These are phyloP conservation scores for Candida wancherniae DNA, from an alignment of 805 yeast species.

Conservation along the genomic window DNA sequence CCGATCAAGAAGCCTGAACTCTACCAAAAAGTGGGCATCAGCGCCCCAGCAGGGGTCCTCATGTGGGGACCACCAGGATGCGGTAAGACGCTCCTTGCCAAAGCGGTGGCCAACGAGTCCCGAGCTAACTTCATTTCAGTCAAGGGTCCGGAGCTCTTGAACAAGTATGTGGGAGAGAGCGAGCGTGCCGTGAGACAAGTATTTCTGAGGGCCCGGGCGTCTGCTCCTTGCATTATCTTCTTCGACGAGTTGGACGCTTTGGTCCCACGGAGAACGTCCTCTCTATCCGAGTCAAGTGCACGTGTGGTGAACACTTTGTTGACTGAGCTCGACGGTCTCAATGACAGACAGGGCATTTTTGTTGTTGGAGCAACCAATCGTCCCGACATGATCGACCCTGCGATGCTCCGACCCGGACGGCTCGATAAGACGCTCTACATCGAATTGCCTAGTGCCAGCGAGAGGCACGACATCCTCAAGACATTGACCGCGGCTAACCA, in stretches of 20 bases:
- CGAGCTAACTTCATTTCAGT: conserved; percentile 94
- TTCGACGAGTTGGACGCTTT: conserved; percentile 95
- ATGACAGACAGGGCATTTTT: conserved; percentile 87
- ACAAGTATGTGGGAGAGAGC: conserved; percentile 94
- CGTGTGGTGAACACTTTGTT: conserved; percentile 91
- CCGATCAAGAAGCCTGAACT: conserved; percentile 92
- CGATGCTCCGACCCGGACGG: conserved; percentile 96
- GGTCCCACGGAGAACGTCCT: conserved; percentile 88
- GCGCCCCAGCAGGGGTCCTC: conserved; percentile 94
- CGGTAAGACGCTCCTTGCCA: conserved; percentile 93
- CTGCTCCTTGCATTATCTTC: conserved; percentile 90
- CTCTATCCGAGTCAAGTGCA: conserved; percentile 83
- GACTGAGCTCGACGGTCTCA: conserved; percentile 92
- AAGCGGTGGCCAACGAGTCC: conserved; percentile 97
- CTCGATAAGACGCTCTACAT: conserved; percentile 89
- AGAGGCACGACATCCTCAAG: conserved; percentile 74
- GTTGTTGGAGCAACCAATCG: conserved; percentile 96
- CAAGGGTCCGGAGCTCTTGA: conserved; percentile 91
- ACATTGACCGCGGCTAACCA: conserved; percentile 68
- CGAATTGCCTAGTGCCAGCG: conserved; percentile 76
- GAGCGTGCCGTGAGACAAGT: conserved; percentile 93
- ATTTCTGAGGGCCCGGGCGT: conserved; percentile 85
- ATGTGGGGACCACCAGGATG: conserved; percentile 99
- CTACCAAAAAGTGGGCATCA: conserved; percentile 84
- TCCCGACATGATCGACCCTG: conserved; percentile 98